A percentile compares a stretch with the other conserved stretches of the same genome.
These are phyloP conservation scores for Amaranthus palmeri DNA, from an alignment of 148 eudicot genomes.

Conservation along the genomic window DNA sequence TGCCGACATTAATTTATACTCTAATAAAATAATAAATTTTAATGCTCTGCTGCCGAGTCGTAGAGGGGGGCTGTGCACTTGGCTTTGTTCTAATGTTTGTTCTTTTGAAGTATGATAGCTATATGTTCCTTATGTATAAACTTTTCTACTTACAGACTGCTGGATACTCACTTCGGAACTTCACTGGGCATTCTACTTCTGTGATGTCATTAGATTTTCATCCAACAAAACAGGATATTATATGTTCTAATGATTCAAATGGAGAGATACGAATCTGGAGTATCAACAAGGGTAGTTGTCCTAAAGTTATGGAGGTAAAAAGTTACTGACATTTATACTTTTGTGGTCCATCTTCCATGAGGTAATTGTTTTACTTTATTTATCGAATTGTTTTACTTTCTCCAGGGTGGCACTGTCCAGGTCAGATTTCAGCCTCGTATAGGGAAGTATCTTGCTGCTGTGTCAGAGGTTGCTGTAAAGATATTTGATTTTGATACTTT, in stretches of 20 bases:
- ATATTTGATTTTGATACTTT: conserved; percentile 32
- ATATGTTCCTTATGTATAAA: neutral
- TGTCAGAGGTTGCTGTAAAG: conserved; percentile 32
- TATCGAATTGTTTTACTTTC: neutral
- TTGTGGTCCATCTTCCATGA: neutral
- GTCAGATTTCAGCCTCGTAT: conserved; percentile 42
- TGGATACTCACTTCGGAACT: conserved; percentile 48
- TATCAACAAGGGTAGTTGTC: conserved; percentile 41
- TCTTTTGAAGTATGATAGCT: neutral
- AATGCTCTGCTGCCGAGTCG: neutral
- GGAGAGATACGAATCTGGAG: conserved; percentile 52
- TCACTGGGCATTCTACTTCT: conserved; percentile 44
- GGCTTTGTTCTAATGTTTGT: neutral
- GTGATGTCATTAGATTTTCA: conserved; percentile 49
- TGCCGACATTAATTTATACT: neutral
- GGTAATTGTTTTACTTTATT: neutral
- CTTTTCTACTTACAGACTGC: conserved; percentile 32
- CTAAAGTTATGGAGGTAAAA: conserved; percentile 37
- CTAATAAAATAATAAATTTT: neutral
- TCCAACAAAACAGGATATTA: conserved; percentile 46
- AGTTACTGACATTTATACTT: neutral
- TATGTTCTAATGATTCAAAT: conserved; percentile 43
- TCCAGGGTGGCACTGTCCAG: conserved; percentile 40
- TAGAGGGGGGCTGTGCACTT: neutral
- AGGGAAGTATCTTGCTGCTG: conserved; percentile 42